Base-by-base conservation (phyloP, 805 yeast species). In the Yarrowia deformans region DNA sequence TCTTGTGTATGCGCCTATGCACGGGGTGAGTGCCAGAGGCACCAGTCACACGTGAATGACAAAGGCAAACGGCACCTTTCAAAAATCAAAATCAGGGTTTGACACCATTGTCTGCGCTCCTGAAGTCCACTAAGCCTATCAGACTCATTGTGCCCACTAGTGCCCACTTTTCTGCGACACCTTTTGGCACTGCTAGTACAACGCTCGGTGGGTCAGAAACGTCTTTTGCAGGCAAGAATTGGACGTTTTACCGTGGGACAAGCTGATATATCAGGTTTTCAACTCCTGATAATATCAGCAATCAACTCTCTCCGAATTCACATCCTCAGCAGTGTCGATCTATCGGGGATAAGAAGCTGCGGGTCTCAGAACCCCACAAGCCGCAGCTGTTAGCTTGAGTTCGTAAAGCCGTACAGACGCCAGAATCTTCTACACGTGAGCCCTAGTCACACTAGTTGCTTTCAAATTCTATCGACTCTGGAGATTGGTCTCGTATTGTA, bases 11-110 rank as follows among this genome's bases (percentile, higher is more conserved):
- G 54, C 54, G 39, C 29, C 56, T 35, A 34, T 52, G 56, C 56
- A 35, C 56, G 19, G 35, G 19, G 16, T n/a, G 29, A n/a, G 8
- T 32, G 55, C 29, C 56, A 35, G 56, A 34, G 56, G 42, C 56
- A 34, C 56, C 56, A 52, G 42, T 18, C 42, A 35, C 56, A 52
- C 56, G 56, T 34, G 56, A 34, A 34, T 52, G 29, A 52, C 42
- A 49, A 49, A 19, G 54, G 39, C 19, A 16, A 49, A 19, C 5
- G 14, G 12, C 18, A 45, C 29, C 29, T 23, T 23, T 23, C 29
- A 45, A 45, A 5, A 37, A 14, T 7, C 13, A 49, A n/a, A 52
- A 52, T n/a, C 56, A 5, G 56, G 42, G 56, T 52, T 52, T 52
- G 56, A 52, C 56, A 35, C 29, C 29, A 52, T 52, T 52, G 42